phyloP scores from a whole-genome alignment of 192 early-diverging fungal species.

The Physocladia obscura region DNA sequence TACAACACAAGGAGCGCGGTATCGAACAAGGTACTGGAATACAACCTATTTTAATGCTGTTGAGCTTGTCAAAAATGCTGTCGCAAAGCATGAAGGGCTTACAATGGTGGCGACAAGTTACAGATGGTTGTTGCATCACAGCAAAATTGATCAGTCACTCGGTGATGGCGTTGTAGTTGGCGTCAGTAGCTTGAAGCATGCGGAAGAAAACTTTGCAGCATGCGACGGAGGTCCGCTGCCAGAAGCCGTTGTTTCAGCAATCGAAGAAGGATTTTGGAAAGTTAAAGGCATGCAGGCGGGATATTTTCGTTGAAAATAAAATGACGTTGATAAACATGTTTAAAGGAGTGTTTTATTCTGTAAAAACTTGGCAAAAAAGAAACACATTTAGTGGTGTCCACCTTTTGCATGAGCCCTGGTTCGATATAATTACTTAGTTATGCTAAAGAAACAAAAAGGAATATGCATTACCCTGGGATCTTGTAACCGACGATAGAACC shows the following conservation, averaged over 20 bases:
- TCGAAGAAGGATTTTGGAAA: background rate
- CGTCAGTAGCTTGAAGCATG: constrained; percentile 41
- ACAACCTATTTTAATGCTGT: constrained; percentile 24
- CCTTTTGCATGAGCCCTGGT: background rate
- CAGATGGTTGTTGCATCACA: constrained; percentile 47
- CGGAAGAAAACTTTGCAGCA: constrained; percentile 45
- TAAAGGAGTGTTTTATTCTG: too few relatives aligned
- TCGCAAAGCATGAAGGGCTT: constrained; percentile 30
- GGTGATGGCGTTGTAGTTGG: constrained; percentile 52
- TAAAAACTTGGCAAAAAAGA: too few relatives aligned
- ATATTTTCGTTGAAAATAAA: constrained; percentile 13
- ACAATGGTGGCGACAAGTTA: constrained; percentile 36
- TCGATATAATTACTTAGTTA: too few relatives aligned
- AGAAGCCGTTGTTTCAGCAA: constrained; percentile 15
- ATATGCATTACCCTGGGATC: constrained; percentile 39
- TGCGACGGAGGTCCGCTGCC: constrained; percentile 55
- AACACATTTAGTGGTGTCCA: background rate
- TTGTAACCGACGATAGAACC: constrained; percentile 55
- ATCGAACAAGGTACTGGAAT: constrained; percentile 15
- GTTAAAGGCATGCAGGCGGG: background rate
- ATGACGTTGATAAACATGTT: too few relatives aligned
- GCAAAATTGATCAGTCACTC: constrained; percentile 28
- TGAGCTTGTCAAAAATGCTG: constrained; percentile 41
- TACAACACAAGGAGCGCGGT: constrained; percentile 15
- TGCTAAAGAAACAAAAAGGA: too few relatives aligned